Percentiles rank a stretch among this genome's conserved stretches.
Conservation (phyloP, 805 yeast genomes). For the Kazachstania viticola region DNA sequence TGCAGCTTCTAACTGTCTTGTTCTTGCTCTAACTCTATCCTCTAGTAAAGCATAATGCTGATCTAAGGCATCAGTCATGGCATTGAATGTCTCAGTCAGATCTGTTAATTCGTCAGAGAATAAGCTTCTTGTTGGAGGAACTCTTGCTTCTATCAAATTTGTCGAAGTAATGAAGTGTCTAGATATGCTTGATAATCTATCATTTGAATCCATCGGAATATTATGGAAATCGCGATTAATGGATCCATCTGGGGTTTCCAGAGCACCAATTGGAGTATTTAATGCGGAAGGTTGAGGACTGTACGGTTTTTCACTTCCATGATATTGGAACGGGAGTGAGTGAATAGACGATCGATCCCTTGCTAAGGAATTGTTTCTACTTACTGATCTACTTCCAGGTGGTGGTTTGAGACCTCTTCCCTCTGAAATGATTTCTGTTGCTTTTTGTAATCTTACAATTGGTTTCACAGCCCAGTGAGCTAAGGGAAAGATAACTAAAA, state of each 20-base stretch:
- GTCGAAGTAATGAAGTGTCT: constrained; percentile 22
- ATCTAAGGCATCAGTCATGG: constrained; percentile 81
- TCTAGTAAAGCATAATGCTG: constrained; percentile 76
- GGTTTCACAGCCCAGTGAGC: constrained; percentile 82
- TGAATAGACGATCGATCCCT: constrained; percentile 5
- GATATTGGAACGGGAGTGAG: constrained; percentile 1
- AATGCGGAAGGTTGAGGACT: not conserved
- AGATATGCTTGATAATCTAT: constrained; percentile 9
- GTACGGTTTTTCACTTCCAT: not conserved
- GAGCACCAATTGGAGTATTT: not conserved
- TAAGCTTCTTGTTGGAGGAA: constrained; percentile 38
- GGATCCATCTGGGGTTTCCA: not conserved
- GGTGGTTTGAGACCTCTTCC: constrained; percentile 30
- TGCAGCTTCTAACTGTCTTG: constrained; percentile 80
- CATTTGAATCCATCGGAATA: constrained; percentile 1
- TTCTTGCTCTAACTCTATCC: constrained; percentile 76
- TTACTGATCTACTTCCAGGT: constrained; percentile 11
- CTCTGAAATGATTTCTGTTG: constrained; percentile 49
- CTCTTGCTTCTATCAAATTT: constrained; percentile 29
- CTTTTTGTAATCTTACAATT: constrained; percentile 63
- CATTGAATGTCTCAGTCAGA: constrained; percentile 77
- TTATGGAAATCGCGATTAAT: no score
- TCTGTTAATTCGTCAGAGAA: constrained; percentile 81
- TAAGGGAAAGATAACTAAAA: constrained; percentile 66
- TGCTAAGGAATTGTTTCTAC: constrained; percentile 14